Percentiles rank a stretch among this genome's conserved stretches.
These are phyloP conservation scores for Wickerhamomyces kurtzmanii DNA, from an alignment of 805 yeast genomes.

Conservation along the genomic window DNA sequence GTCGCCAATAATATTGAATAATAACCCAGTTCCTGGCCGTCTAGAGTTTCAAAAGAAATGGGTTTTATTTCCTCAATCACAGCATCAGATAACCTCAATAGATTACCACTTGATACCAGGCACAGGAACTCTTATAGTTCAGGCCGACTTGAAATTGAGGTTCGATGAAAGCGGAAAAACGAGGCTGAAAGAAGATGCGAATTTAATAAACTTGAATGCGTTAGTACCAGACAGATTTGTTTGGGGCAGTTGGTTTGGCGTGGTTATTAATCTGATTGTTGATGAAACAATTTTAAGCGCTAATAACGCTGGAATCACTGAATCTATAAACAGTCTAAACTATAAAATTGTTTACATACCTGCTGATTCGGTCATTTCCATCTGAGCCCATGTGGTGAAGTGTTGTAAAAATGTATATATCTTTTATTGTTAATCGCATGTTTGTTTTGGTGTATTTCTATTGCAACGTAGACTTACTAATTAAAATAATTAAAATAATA, in stretches of 20 bases:
- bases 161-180: slow-evolving; percentile 72
- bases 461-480: too few relatives aligned
- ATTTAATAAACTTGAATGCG: slow-evolving; percentile 15
- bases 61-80: slow-evolving; percentile 46
- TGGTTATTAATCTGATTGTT: slow-evolving; percentile 45
- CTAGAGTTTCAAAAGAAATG: slow-evolving; percentile 47
- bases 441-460: too few relatives aligned
- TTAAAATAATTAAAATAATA: too few relatives aligned
- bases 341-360: slow-evolving; percentile 62
- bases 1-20: slow-evolving; percentile 48
- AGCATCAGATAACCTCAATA: slow-evolving; percentile 51
- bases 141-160: slow-evolving; percentile 47
- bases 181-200: slow-evolving; percentile 55
- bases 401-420: slow-evolving; percentile 17
- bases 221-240: slow-evolving; percentile 27
- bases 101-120: slow-evolving; percentile 67
- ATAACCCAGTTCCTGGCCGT: slow-evolving; percentile 43
- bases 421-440: neutral
- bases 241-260: slow-evolving; percentile 70
- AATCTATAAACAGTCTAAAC: slow-evolving; percentile 48
- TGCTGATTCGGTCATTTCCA: slow-evolving; percentile 29
- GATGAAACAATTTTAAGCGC: slow-evolving; percentile 37
- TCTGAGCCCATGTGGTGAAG: slow-evolving; percentile 11
- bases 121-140: slow-evolving; percentile 41
- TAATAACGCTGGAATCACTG: slow-evolving; percentile 25